Evolutionary conservation across 2,329 filamentous ascomycete genomes (phyloP).

Genomic region (Calonectria pteridis): DNA sequence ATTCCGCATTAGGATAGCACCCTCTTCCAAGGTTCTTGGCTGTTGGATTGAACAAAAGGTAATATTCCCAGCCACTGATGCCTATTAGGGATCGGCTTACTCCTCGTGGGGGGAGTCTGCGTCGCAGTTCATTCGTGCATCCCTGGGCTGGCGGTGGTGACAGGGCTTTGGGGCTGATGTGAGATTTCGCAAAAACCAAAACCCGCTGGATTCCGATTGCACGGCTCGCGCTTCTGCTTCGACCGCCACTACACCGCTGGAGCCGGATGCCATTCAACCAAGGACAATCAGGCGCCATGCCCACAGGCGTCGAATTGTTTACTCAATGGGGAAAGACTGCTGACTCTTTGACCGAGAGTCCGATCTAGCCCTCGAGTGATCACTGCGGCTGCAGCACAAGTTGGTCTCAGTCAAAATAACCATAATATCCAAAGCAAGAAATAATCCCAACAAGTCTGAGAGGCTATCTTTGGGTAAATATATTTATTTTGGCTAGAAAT

Average conservation of each 20-base stretch:
- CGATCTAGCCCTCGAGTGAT: neutral
- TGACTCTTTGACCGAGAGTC: neutral
- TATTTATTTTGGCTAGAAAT: neutral
- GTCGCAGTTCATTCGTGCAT: slow-evolving; percentile 13
- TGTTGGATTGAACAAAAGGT: neutral
- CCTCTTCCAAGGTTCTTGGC: neutral
- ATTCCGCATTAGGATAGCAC: neutral
- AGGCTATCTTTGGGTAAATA: neutral
- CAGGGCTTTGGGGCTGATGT: slow-evolving; percentile 9
- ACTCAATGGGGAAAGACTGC: neutral
- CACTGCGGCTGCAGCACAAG: neutral
- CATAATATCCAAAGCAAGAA: neutral
- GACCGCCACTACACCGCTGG: neutral
- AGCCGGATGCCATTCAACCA: neutral
- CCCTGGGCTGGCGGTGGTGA: neutral
- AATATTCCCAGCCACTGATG: neutral
- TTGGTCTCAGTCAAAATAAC: too few species aligned
- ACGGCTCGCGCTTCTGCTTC: neutral
- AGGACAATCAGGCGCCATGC: neutral
- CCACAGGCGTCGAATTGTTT: neutral
- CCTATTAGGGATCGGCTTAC: neutral
- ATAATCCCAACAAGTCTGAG: neutral
- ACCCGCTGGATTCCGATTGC: neutral
- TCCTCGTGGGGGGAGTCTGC: neutral
- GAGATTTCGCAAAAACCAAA: neutral